phyloP scores from a whole-genome alignment of 176 grass and related monocot species.

The Aegilops speltoides region DNA sequence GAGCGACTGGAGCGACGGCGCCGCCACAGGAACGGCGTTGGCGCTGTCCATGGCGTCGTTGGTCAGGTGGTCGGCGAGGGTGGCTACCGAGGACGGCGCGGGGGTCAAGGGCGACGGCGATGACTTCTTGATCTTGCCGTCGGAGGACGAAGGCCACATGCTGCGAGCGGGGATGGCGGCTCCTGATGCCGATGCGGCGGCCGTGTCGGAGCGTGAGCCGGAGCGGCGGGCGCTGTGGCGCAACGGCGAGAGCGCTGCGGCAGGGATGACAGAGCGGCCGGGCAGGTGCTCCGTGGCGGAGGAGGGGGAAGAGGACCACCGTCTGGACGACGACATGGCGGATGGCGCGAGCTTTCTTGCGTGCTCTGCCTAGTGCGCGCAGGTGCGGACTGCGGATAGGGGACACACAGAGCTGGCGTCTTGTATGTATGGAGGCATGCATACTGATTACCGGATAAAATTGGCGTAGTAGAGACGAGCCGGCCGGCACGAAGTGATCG shows the following conservation, averaged over 20 bases:
- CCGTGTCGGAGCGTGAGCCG: neutral
- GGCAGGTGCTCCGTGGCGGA: slow-evolving; percentile 20
- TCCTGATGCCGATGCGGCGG: neutral
- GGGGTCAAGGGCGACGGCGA: slow-evolving; percentile 11
- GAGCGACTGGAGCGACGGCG: neutral
- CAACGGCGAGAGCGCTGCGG: slow-evolving; percentile 16
- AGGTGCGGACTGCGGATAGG: too few species aligned
- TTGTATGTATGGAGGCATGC: neutral
- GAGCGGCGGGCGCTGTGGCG: slow-evolving; percentile 29
- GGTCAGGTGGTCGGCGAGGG: slow-evolving; percentile 49
- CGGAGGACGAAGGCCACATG: slow-evolving; percentile 41
- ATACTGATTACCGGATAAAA: neutral
- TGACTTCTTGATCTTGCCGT: slow-evolving; percentile 1
- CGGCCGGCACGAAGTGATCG: slow-evolving; percentile 11
- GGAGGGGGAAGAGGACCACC: slow-evolving; percentile 36
- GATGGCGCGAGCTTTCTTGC: neutral
- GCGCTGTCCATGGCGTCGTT: slow-evolving; percentile 13
- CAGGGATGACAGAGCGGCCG: neutral
- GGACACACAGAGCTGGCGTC: neutral
- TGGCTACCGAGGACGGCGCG: neutral
- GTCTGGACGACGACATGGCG: slow-evolving; percentile 41
- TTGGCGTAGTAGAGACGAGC: slow-evolving; percentile 9
- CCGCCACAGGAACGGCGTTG: neutral
- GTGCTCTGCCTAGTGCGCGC: neutral
- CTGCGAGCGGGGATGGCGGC: neutral